Base-by-base conservation (phyloP, 768 basidiomycete genomes). In the Pleurotus cornucopiae region DNA sequence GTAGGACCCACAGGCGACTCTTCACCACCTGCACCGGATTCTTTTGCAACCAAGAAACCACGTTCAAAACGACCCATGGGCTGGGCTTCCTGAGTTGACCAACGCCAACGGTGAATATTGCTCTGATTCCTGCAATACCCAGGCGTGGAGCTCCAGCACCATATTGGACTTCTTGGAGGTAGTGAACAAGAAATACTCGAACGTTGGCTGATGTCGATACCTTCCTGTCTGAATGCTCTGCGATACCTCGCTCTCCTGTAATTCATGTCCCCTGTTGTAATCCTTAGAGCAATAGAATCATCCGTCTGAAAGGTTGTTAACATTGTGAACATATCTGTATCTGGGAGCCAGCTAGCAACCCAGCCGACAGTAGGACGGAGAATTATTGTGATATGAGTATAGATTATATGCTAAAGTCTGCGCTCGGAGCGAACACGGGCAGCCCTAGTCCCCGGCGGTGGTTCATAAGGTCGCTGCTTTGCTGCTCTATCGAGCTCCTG, bases 81-180 rank as follows among this genome's bases (percentile, higher is more conserved):
- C 88, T 53, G 97, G 97, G 21, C 73, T 99, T 20, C 97, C 97
- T 0, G 97, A 98, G 70, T 72, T 94, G 60, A 95, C 93, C 57
- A 94, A 96, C 69, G 82, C 82, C 66, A 81, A 94, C 59, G 96
- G 95, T 9, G 73, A 75, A 39, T 84, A 83, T 71, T 98, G 96
- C 67, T 69, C 69, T 51, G 95, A 98, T 70, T 94, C 93, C 46
- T 98, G 96, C 67, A 76, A 80, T 46, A 94, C 97, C 23, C 97
- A 98, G 67, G 97, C 96, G 3, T 98, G 96, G 97, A 94, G 91
- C 64, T 84, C 92, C 46, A 94, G 91, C 69, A 96, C 93, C 20
- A 69, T 98, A 60, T 75, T 98, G 23, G 95, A 97, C 73, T 90
- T 95, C 68, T 70, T 97, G 49, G 85, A 94, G 62, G 81, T 78